A percentile compares a stretch with the other conserved stretches of the same genome.
These are phyloP conservation scores for Dothideomycetidae sp. DNA, from an alignment of 2,329 filamentous ascomycete genomes.

Conservation along the genomic window DNA sequence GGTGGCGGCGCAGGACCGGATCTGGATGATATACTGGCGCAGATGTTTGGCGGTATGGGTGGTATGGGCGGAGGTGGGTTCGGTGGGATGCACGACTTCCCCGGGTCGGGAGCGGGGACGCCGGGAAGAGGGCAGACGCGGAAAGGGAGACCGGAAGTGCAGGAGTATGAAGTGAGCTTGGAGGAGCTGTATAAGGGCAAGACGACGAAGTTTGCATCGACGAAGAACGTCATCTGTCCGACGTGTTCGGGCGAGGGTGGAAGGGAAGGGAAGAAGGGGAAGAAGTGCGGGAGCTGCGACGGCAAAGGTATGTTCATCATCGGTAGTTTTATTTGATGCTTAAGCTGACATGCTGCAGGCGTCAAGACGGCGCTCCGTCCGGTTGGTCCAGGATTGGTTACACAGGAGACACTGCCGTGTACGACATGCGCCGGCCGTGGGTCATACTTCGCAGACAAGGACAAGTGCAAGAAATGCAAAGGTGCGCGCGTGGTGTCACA, in stretches of 20 bases:
- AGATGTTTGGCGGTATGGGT: conserved; percentile 61
- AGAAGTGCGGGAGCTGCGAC: conserved; percentile 70
- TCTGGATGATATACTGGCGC: conserved; percentile 79
- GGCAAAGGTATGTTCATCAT: conserved; percentile 46
- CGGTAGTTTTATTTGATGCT: neutral
- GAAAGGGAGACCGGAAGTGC: conserved; percentile 71
- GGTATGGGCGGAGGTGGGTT: conserved; percentile 34
- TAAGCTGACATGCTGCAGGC: conserved; percentile 28
- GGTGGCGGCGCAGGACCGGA: conserved; percentile 58
- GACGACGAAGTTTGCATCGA: conserved; percentile 90
- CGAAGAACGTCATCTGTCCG: conserved; percentile 81
- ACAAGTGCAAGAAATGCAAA: conserved; percentile 98
- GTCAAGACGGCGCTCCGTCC: conserved; percentile 64
- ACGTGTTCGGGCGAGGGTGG: conserved; percentile 80
- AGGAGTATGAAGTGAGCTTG: conserved; percentile 77
- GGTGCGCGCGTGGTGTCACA: conserved; percentile 74
- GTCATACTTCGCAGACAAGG: conserved; percentile 82
- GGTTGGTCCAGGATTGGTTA: conserved; percentile 74
- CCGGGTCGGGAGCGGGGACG: conserved; percentile 17
- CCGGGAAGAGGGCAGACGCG: conserved; percentile 39
- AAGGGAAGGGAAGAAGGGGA: conserved; percentile 78
- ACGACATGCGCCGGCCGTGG: conserved; percentile 76
- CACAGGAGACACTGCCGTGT: conserved; percentile 65
- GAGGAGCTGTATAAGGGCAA: conserved; percentile 98
- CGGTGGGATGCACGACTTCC: conserved; percentile 26